phyloP scores from a whole-genome alignment of 306 rosid genomes.

The Ormosia semicastrata region DNA sequence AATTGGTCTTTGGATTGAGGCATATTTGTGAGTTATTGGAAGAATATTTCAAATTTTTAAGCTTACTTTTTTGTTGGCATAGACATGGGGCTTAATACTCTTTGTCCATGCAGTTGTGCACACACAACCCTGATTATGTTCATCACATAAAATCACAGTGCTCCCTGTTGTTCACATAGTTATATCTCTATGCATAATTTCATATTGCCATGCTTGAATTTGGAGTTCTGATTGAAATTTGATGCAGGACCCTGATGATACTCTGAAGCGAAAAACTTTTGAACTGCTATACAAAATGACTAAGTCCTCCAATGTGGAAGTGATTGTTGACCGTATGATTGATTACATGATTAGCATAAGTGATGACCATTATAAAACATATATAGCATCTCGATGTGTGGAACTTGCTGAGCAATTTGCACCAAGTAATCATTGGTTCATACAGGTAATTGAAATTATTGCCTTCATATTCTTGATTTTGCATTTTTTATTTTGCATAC shows the following conservation, averaged over 20 bases:
- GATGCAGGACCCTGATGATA: conserved; percentile 95
- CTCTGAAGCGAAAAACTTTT: conserved; percentile 92
- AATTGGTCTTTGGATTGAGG: neutral
- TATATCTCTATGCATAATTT: conserved; percentile 5
- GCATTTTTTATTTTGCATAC: neutral
- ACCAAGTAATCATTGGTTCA: conserved; percentile 97
- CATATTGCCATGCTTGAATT: neutral
- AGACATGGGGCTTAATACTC: neutral
- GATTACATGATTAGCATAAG: conserved; percentile 85
- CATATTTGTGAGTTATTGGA: neutral
- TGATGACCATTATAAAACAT: conserved; percentile 89
- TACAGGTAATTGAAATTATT: conserved; percentile 57
- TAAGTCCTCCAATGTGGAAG: conserved; percentile 96
- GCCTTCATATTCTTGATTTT: conserved; percentile 20
- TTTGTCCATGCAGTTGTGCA: neutral
- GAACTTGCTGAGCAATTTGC: conserved; percentile 98
- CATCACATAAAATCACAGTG: neutral
- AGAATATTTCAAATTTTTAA: neutral
- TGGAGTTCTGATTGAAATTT: conserved; percentile 19
- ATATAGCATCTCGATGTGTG: conserved; percentile 93
- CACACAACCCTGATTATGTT: neutral
- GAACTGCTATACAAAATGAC: conserved; percentile 91
- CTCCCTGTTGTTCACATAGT: neutral
- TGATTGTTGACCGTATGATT: conserved; percentile 95
- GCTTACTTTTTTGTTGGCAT: neutral